Evolutionary conservation across 257 asterid species (phyloP), one percentile per base, ranked within the genome.

Genomic region (Solanum phureja): DNA sequence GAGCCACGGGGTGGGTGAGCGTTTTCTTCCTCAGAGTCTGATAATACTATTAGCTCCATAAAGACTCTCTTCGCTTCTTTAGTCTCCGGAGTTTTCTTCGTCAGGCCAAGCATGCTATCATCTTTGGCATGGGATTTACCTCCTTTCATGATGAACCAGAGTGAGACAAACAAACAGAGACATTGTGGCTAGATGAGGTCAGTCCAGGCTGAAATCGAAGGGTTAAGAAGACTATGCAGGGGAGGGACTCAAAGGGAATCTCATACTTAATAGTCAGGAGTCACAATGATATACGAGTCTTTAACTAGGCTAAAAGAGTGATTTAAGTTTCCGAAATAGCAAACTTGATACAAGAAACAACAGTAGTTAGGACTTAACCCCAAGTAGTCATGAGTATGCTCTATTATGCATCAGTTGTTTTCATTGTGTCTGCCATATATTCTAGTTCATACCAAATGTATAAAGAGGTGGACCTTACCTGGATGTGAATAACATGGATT

Each of bases 31-130:
- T 74, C 83, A 19, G 83, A 74, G 3, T 75, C 56, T 9, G 56
- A 75, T 37, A 37, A 37, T 37, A 19, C 52, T 75, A 37, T 23
- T 23, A 38, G 52, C 27, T 35, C 33, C 83, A 21, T 37, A 37
- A 35, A 10, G 7, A 11, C 19, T 37, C 24, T 74, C 81, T 72
- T 72, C 27, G 1, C 33, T 75, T 27, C 58, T 49, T 93, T 94
- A 5, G 91, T 90, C 7, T 86, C 91, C 2, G 89, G 90, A 24
- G 95, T 90, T 9, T 91, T 94, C 89, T 90, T 94, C 91, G 93
- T 95, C 92, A 93, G 95, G 49, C 96, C 24, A 5, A 92, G 91
- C 98, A 89, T 94, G 56, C 88, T 82, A 66, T 96, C 98, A 24
- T 95, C 91, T 86, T 92, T 95, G 0, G 94, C 85, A 91, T 89